Evolutionary conservation across 208 protist genomes (phyloP).

Genomic region (Trypanosomatidae sp.): DNA sequence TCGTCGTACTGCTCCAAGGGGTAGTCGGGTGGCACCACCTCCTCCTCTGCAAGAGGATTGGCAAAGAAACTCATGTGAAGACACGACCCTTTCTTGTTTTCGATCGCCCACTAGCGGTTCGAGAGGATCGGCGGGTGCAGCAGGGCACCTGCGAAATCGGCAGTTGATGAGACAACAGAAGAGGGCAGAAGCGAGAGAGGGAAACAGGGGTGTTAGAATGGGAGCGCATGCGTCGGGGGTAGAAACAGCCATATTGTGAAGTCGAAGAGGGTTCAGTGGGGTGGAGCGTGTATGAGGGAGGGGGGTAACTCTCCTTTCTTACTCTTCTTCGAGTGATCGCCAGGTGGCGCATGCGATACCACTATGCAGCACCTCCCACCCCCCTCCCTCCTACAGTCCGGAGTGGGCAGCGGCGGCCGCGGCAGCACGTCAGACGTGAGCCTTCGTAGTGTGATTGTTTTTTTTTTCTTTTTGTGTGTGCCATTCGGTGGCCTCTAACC

Average conservation of each 20-base stretch:
- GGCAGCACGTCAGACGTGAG: too few species aligned
- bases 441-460: neutral
- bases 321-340: neutral
- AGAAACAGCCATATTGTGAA: neutral
- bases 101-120: neutral
- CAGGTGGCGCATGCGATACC: neutral
- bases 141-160: neutral
- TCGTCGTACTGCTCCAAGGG: slow-evolving; percentile 71
- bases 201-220: neutral
- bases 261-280: neutral
- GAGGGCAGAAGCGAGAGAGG: neutral
- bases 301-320: neutral
- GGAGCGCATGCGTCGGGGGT: neutral
- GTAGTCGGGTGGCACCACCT: slow-evolving; percentile 38
- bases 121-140: neutral
- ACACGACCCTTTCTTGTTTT: neutral
- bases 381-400: neutral
- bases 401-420: neutral
- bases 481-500: too few species aligned
- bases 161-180: neutral
- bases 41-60: slow-evolving; percentile 74
- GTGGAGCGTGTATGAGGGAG: neutral
- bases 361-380: neutral
- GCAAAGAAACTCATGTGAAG: slow-evolving; percentile 58
- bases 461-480: neutral